A percentile compares a stretch with the other conserved stretches of the same genome.
Evolutionary conservation across 805 yeast genomes (phyloP).

Genomic region (Saccharomycopsis sp.): DNA sequence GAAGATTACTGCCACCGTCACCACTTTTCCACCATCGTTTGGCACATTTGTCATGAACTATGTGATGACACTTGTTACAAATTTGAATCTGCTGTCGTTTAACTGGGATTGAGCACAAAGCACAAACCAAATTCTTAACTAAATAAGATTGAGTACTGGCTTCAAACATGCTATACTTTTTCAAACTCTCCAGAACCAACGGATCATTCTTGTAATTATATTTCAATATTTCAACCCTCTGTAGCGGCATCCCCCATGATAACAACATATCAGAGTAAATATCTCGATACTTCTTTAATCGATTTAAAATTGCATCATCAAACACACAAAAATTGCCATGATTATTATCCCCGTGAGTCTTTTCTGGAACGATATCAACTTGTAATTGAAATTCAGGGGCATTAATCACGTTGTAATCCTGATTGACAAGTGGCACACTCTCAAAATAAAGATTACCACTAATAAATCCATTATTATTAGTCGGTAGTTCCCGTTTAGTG

Average conservation of each 20-base stretch:
- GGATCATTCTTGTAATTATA: constrained; percentile 40
- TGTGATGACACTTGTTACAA: constrained; percentile 73
- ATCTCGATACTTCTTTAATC: constrained; percentile 33
- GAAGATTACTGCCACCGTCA: constrained; percentile 22
- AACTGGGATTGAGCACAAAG: constrained; percentile 56
- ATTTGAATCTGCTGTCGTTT: constrained; percentile 48
- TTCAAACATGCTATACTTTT: constrained; percentile 3
- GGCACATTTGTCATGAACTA: constrained; percentile 75
- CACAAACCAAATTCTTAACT: constrained; percentile 42
- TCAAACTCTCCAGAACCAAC: constrained; percentile 28
- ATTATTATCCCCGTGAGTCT: constrained; percentile 1
- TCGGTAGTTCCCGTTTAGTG: neutral
- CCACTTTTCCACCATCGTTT: constrained; percentile 63
- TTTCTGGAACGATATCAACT: constrained; percentile 23
- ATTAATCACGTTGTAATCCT: constrained; percentile 6
- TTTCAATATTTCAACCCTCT: constrained; percentile 71
- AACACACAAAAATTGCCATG: neutral
- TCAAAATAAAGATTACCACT: no score
- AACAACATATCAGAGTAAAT: constrained; percentile 74
- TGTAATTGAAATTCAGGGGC: constrained; percentile 22
- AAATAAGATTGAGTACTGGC: constrained; percentile 21
- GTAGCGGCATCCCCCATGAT: constrained; percentile 79
- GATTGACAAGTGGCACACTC: neutral
- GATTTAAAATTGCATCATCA: constrained; percentile 4
- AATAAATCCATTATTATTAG: constrained; percentile 3